Evolutionary conservation across 371 early-diverging fungal genomes (phyloP), one percentile per base, ranked within the genome.

Genomic region (Mycotypha africana): DNA sequence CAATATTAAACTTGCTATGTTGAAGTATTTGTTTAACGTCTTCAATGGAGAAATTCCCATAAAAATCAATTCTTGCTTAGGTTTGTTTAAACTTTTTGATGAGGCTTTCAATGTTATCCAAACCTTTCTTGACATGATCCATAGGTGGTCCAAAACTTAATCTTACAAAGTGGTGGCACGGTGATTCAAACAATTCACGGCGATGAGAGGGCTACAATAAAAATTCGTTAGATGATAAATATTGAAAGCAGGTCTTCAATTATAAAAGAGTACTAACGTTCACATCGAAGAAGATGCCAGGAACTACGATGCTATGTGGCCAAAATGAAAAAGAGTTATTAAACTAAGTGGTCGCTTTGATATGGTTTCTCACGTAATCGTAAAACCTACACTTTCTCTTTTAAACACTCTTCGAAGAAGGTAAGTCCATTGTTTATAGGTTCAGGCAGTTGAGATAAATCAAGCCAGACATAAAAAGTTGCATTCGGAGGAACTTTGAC

Each of bases 391-490:
- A 76, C 72, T 56, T 74, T 74, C 32, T 76, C 69, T 33, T 62
- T 56, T 25, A 76, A 37, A 40, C 72, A 69, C 48, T 66, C 70
- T 54, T 76, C 77, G 55, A 76, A 76, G 42, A 76, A 76, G 20
- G 46, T 45, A 8, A 76, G 56, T 0, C 74, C 77, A 43, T 62
- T 59, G 49, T 74, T 68, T 30, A 74, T 53, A 11, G 77, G 77
- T 23, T 62, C 67, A 3, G 74, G 71, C 0, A 76, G 50, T 12
- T 52, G 50, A 16, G 42, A 45, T 10, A 76, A 44, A 49, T 74
- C 67, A n/a, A 76, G 42, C 77, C 77, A 76, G 19, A 74, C 53
- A 45, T 76, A 76, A 37, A 76, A 76, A 1, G 77, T 76, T 2
- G 72, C 74, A 32, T 58, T 64, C 6, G 74, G 77, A 11, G 69